Percentiles rank a stretch among this genome's conserved stretches.
Evolutionary conservation across 257 asterid species (phyloP).

Genomic region (Solanum virginianum): DNA sequence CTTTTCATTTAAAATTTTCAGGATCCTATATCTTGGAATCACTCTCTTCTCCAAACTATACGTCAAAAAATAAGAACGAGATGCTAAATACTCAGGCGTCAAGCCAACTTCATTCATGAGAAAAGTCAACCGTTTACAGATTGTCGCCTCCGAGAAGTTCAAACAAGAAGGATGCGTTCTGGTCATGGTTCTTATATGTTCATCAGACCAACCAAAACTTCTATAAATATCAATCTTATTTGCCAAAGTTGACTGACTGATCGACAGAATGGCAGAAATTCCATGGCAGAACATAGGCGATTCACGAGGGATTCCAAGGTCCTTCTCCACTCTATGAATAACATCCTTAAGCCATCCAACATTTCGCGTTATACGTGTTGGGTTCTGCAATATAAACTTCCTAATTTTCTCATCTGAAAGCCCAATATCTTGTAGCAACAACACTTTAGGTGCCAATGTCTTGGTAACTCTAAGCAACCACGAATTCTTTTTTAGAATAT

Average conservation of each 20-base stretch:
- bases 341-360: neutral
- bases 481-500: neutral
- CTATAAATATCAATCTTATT: neutral
- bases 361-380: neutral
- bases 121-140: neutral
- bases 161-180: neutral
- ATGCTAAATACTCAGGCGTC: neutral
- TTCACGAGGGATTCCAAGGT: neutral
- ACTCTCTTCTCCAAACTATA: slow-evolving; percentile 11
- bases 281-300: neutral
- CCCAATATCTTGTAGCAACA: neutral
- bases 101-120: neutral
- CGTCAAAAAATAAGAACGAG: neutral
- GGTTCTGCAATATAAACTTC: neutral
- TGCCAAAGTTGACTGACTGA: neutral
- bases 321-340: neutral
- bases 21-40: slow-evolving; percentile 4
- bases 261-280: neutral
- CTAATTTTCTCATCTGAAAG: neutral
- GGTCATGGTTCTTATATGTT: neutral
- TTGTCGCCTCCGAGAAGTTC: neutral
- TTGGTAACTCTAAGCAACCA: neutral
- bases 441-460: neutral
- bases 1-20: slow-evolving; percentile 2
- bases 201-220: neutral